Percentiles rank a stretch among this genome's conserved stretches.
These are phyloP conservation scores for Ophiosphaerella herpotricha DNA, from an alignment of 2,329 filamentous ascomycete genomes.

Conservation along the genomic window DNA sequence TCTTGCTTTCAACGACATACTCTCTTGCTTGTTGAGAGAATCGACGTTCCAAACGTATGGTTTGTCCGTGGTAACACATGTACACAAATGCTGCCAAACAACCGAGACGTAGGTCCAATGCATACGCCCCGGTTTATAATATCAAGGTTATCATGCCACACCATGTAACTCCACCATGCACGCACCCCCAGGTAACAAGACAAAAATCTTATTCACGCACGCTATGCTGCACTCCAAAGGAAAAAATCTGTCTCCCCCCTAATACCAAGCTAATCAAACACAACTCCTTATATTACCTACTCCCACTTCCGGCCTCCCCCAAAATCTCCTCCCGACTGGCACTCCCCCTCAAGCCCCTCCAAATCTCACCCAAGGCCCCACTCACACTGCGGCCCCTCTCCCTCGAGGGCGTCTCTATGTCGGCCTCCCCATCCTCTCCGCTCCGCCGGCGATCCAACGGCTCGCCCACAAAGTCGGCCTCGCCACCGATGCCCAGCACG, in stretches of 20 bases:
- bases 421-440: constrained; percentile 1
- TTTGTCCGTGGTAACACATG: too few species aligned
- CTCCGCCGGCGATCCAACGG: constrained; percentile 30
- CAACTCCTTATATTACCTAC: not conserved
- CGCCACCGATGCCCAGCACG: constrained; percentile 7
- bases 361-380: constrained; percentile 37
- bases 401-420: constrained; percentile 35
- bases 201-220: not conserved
- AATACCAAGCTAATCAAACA: too few species aligned
- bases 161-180: too few species aligned
- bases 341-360: constrained; percentile 31
- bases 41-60: too few species aligned
- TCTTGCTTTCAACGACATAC: too few species aligned
- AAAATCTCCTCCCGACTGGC: constrained; percentile 16
- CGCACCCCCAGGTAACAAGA: too few species aligned
- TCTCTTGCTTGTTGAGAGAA: too few species aligned
- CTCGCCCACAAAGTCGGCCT: constrained; percentile 16
- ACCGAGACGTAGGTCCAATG: too few species aligned
- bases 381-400: constrained; percentile 28
- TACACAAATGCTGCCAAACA: too few species aligned
- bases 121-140: too few species aligned
- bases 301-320: not conserved
- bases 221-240: not conserved
- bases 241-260: not conserved
- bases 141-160: too few species aligned